Base-by-base conservation (phyloP, 805 yeast genomes). In the Wickerhamomyces hampshirensis region DNA sequence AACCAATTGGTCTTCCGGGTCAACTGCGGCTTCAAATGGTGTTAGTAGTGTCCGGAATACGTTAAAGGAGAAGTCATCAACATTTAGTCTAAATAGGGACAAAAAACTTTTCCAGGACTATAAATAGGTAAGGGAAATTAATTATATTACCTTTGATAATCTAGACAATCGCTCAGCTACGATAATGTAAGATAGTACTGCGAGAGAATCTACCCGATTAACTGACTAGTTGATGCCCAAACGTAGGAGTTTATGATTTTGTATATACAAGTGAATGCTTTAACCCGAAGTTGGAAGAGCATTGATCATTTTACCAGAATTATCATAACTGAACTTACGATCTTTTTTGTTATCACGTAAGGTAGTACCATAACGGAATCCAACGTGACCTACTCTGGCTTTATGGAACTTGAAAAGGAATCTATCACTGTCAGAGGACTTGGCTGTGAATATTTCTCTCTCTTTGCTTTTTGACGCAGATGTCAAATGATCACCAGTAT, bases 291-390 rank as follows among this genome's bases (percentile, higher is more conserved):
- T 35, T 35, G 58, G 58, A 9, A 53, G 43, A 28, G 57, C 56
- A 33, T 51, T 51, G 31, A 46, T 30, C 58, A 49, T 80, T 50
- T 71, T 73, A 51, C 94, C 94, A 39, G 70, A 66, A 47, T 76
- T 73, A 53, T 82, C 80, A 58, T 71, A 84, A 2, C 80, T 84
- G 49, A 84, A 69, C 47, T 70, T 74, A 62, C 98, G 78, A 58
- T 86, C 82, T 56, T 80, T 84, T 73, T 82, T 86, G 52, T 76
- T 80, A 62, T 91, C 98, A 66, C 96, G 85, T 47, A 80, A 71
- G 14, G 87, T 75, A 28, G 88, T 85, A 62, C 98, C 98, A 57
- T 91, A 91, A 56, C 98, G 79, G 73, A 66, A 77, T 34, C 98
- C 98, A 36, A 88, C 93, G 38, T 76, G 65, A 26, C 96, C 97